Evolutionary conservation across 148 eudicot genomes (phyloP).

Genomic region (Heliosperma pusillum): DNA sequence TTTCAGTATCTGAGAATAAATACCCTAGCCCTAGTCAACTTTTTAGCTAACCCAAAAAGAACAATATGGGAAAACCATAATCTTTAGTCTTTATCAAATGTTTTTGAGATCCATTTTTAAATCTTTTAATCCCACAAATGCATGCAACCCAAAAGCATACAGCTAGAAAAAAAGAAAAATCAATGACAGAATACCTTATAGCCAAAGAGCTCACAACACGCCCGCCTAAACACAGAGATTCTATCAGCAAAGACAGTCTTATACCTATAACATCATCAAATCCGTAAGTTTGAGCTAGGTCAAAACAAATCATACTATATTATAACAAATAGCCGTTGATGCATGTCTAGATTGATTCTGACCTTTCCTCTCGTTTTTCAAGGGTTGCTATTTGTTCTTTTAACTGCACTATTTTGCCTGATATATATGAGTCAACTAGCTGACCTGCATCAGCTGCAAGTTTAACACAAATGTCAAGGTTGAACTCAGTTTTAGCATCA

Average conservation of each 20-base stretch:
- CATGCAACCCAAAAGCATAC: background rate
- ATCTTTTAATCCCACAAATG: background rate
- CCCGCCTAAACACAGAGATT: slow-evolving; percentile 96
- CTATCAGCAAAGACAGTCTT: slow-evolving; percentile 96
- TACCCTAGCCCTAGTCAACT: background rate
- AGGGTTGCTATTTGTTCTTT: slow-evolving; percentile 99
- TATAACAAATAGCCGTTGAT: background rate
- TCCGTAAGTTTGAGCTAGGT: slow-evolving; percentile 14
- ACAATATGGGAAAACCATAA: no score
- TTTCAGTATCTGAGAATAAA: background rate
- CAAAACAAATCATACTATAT: background rate
- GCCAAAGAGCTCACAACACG: slow-evolving; percentile 98
- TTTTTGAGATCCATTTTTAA: background rate
- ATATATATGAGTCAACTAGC: slow-evolving; percentile 76
- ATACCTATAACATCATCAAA: slow-evolving; percentile 55
- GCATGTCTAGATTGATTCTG: slow-evolving; percentile 15
- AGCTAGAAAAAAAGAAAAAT: background rate
- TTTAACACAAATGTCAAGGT: slow-evolving; percentile 4
- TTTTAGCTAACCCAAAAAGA: background rate
- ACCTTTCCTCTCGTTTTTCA: slow-evolving; percentile 99
- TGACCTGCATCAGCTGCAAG: slow-evolving; percentile 77
- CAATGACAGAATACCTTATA: slow-evolving; percentile 61
- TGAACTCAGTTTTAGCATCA: slow-evolving; percentile 1
- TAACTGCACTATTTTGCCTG: slow-evolving; percentile 82
- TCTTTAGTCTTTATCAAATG: background rate